Evolutionary conservation across 73 alveolate species (phyloP), one percentile per base, ranked within the genome.

Genomic region (Paramecium sonneborni): DNA sequence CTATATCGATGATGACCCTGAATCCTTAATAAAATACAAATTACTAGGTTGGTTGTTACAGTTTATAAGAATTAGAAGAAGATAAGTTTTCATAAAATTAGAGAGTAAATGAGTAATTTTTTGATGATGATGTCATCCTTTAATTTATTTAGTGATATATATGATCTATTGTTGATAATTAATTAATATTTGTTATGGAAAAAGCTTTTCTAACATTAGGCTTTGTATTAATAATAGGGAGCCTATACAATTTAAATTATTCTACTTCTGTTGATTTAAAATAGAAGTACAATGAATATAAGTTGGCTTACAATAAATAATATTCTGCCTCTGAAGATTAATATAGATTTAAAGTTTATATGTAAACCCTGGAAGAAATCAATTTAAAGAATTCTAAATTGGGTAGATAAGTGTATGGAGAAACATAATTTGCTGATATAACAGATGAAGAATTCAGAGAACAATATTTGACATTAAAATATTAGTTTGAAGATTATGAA

Each of bases 401-500:
- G 24, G 76, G 92, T 32, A 32, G 76, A 20, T 15, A 85, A 58
- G 76, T 92, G 0, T 58, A 57, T 35, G 96, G 95, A 5, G 82
- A 48, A 26, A 93, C 92, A 38, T 32, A 57, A 55, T 90, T 93
- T 35, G 38, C 93, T 69, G 95, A 93, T 84, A 35, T 93, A 52
- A 90, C 95, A 14, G 91, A 91, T 79, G 96, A 93, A 28, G 96
- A 93, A 93, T 93, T 85, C 74, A 58, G 68, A 32, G 30, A 48
- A 62, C 34, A 57, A 35, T 93, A 93, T 62, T 46, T 93, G 24
- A 69, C 92, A 18, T 41, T 86, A 20, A 4, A 21, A 10, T 44
- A 34, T 24, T 57, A 46, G 35, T 57, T 30, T 5, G 70, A 57
- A 32, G 88, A 72, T 67, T 57, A 8, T 43, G 32, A 6, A 52